phyloP scores from a whole-genome alignment of 2,329 filamentous ascomycete species.

The Basipetospora sp. region DNA sequence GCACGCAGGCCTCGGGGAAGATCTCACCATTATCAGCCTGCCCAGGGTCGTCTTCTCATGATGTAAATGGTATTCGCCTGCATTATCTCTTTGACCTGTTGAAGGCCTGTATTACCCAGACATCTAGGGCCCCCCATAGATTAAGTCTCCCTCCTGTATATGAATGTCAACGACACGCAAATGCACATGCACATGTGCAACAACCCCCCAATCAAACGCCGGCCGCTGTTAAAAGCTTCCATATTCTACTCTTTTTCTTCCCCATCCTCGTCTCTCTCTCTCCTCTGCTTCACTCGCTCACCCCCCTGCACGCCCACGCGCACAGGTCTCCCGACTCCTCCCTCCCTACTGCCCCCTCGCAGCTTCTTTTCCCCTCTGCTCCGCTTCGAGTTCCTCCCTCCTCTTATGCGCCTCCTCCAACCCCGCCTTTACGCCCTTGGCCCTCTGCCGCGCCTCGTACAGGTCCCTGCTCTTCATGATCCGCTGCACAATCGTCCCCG shows the following conservation, averaged over 20 bases:
- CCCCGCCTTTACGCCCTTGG: conserved; percentile 75
- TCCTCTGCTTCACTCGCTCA: background rate
- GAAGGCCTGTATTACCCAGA: too few species aligned
- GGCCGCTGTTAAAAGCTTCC: background rate
- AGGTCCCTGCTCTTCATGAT: conserved; percentile 75
- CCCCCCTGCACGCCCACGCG: background rate
- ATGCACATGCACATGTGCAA: too few species aligned
- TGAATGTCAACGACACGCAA: too few species aligned
- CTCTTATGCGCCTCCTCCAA: conserved; percentile 53
- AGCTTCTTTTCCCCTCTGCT: conserved; percentile 36
- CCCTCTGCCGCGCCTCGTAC: conserved; percentile 82
- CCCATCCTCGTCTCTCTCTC: background rate
- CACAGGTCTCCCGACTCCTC: background rate
- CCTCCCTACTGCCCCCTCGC: conserved; percentile 12
- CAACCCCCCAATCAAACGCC: background rate
- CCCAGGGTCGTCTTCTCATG: too few species aligned
- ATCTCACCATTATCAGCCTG: too few species aligned
- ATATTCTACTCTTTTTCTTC: too few species aligned
- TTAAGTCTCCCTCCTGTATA: background rate
- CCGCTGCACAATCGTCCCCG: conserved; percentile 75
- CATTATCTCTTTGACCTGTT: too few species aligned
- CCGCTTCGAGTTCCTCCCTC: conserved; percentile 47
- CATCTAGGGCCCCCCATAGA: background rate
- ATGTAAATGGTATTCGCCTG: too few species aligned
- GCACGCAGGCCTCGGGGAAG: too few species aligned